Evolutionary conservation across 805 yeast species (phyloP).

Genomic region (Candida yuanshanica): DNA sequence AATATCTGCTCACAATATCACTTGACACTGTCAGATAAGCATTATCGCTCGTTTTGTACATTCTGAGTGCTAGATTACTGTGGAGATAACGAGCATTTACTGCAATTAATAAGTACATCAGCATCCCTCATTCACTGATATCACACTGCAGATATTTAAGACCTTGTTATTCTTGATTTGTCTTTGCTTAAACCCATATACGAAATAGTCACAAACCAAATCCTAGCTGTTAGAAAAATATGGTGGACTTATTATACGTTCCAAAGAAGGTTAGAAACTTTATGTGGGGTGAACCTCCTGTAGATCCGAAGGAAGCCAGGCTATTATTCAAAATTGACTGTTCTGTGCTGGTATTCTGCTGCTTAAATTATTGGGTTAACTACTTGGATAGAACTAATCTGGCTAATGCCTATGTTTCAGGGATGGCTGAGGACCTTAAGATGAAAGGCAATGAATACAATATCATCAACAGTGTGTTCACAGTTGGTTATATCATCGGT

Average conservation of each 20-base stretch:
- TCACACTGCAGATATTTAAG: too few species aligned
- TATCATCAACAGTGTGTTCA: conserved; percentile 48
- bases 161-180: too few species aligned
- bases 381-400: conserved; percentile 55
- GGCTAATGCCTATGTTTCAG: conserved; percentile 58
- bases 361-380: conserved; percentile 32
- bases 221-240: conserved; percentile 1
- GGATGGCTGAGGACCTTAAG: conserved; percentile 53
- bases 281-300: conserved; percentile 23
- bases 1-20: too few species aligned
- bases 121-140: too few species aligned
- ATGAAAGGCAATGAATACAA: conserved; percentile 46
- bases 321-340: conserved; percentile 23
- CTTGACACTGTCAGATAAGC: too few species aligned
- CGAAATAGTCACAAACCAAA: too few species aligned
- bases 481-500: conserved; percentile 55
- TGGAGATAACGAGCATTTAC: too few species aligned
- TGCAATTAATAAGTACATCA: too few species aligned
- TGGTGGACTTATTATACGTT: conserved; percentile 6
- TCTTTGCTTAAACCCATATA: too few species aligned
- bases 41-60: too few species aligned
- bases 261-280: conserved; percentile 15
- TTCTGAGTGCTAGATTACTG: too few species aligned
- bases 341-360: conserved; percentile 20
- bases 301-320: conserved; percentile 15